A percentile compares a stretch with the other conserved stretches of the same genome.
These are phyloP conservation scores for Tylopilus sp. DNA, from an alignment of 768 basidiomycete genomes.

Conservation along the genomic window DNA sequence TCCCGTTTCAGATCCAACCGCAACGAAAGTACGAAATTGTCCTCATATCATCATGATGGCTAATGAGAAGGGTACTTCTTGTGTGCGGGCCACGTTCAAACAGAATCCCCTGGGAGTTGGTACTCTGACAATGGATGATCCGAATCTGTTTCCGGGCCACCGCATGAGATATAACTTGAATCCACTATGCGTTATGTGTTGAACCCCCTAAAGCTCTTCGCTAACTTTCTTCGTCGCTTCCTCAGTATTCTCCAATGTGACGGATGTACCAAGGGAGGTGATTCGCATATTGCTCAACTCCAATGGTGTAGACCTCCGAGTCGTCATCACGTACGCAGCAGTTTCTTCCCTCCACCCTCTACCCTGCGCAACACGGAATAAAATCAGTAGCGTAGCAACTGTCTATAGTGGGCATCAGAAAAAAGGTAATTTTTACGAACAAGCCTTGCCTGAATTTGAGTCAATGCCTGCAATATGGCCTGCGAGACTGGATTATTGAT, in stretches of 20 bases:
- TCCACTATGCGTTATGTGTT: no score
- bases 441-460: slow-evolving; percentile 25
- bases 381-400: slow-evolving; percentile 4
- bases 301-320: not conserved
- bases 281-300: not conserved
- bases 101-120: no score
- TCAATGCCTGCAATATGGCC: slow-evolving; percentile 28
- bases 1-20: no score
- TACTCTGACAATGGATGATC: no score
- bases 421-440: not conserved
- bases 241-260: not conserved
- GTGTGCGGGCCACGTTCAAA: no score
- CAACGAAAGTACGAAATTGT: no score
- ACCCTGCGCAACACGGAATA: slow-evolving; percentile 9
- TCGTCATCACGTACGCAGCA: slow-evolving; percentile 1
- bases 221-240: not conserved
- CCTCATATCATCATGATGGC: no score
- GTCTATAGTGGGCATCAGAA: not conserved
- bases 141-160: no score
- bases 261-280: not conserved
- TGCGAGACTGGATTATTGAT: slow-evolving; percentile 22
- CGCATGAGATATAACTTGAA: no score
- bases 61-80: no score
- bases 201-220: no score
- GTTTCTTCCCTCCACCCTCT: slow-evolving; percentile 5